phyloP scores from a whole-genome alignment of 78 protist species.

The Cavenderia fasciculata region DNA sequence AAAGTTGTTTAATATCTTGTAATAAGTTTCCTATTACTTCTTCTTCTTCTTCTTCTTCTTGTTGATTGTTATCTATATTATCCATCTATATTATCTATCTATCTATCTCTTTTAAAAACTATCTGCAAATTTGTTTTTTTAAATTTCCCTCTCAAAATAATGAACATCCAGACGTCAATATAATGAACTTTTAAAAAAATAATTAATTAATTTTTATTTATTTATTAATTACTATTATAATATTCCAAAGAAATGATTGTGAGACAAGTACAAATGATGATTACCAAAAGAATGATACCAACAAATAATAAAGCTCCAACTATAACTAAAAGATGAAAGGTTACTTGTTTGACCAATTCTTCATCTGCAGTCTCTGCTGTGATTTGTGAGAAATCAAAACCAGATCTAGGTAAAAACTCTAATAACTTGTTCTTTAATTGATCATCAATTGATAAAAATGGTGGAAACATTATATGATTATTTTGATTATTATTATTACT shows the following conservation, averaged over 20 bases:
- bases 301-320: conserved; percentile 53
- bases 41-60: too few relatives aligned
- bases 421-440: conserved; percentile 9
- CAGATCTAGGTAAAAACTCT: conserved; percentile 6
- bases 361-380: conserved; percentile 59
- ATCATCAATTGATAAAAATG: conserved; percentile 3
- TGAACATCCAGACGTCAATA: too few relatives aligned
- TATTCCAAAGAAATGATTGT: conserved; percentile 30
- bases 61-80: too few relatives aligned
- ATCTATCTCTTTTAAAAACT: too few relatives aligned
- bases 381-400: background rate
- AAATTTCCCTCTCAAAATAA: too few relatives aligned
- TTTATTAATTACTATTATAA: background rate
- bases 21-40: too few relatives aligned
- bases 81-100: too few relatives aligned
- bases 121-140: too few relatives aligned
- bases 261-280: conserved; percentile 29
- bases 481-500: background rate
- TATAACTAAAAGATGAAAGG: conserved; percentile 21
- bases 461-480: background rate
- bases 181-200: too few relatives aligned
- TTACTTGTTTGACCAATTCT: conserved; percentile 56
- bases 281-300: conserved; percentile 33
- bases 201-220: too few relatives aligned
- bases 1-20: conserved; percentile 11